Base-by-base conservation (phyloP, 805 yeast species). In the Tetrapisispora arboricola region DNA sequence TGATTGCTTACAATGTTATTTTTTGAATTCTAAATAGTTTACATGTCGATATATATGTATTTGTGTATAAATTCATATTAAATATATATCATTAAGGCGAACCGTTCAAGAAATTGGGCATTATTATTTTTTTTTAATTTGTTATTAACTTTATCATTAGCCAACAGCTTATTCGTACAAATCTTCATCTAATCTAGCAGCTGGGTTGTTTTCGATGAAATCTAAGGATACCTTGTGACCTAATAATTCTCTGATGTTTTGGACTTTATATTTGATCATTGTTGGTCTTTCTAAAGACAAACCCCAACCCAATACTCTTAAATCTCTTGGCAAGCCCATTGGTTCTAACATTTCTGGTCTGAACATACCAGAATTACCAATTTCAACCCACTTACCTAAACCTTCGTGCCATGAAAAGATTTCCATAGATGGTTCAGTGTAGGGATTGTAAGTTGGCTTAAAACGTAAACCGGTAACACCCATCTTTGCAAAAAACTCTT, bases 291-390 rank as follows among this genome's bases (percentile, higher is more conserved):
- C 99, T 61, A 92, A 73, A 19, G 95, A 83, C 55, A 92, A 72
- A 58, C 99, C 99, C 87, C 94, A 92, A 47, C 99, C 99, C 50
- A 87, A 75, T 11, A 90, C 97, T 63, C 96, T 76, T 70, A 94
- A 66, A 61, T 85, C 83, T 70, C 80, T 80, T 45, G 98, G 98
- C 58, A 92, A 75, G 27, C 99, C 99, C 97, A 92, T 90, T 34
- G 95, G 70, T 68, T 87, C 96, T 61, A 94, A 73, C 99, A 92
- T 92, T 69, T 92, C 99, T 12, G 99, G 98, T 68, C 99, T 80
- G 75, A 92, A 92, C 95, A 92, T 83, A 64, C 99, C 99, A 16
- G 96, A 87, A 73, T 92, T 92, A 65, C 99, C 99, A 57, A 92
- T 90, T 72, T 92, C 99, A 48, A 92, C 98, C 98, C 98, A 94